A percentile compares a stretch with the other conserved stretches of the same genome.
Conservation (phyloP, 305 asterid genomes). For the Solanum hybrid region DNA sequence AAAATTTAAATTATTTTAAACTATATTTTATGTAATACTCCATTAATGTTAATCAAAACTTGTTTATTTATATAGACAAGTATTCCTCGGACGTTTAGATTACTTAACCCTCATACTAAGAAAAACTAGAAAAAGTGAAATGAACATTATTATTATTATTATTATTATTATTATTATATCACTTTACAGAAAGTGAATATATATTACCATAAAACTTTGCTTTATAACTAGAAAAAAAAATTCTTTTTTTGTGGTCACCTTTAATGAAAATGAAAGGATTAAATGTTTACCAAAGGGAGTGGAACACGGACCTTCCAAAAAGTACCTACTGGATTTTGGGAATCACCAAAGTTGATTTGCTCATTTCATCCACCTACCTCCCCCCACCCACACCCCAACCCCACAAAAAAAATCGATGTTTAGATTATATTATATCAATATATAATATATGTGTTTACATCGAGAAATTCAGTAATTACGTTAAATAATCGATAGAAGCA, state of each 20-base stretch:
- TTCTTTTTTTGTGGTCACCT: conserved; percentile 14
- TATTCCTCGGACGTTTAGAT: neutral
- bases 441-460: neutral
- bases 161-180: neutral
- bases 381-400: neutral
- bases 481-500: neutral
- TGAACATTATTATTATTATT: neutral
- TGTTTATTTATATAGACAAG: neutral
- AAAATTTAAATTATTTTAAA: too few species aligned
- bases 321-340: conserved; percentile 34
- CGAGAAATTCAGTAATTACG: neutral
- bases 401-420: neutral
- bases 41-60: neutral
- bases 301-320: conserved; percentile 32
- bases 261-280: conserved; percentile 27
- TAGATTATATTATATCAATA: neutral
- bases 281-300: conserved; percentile 17
- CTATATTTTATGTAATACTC: neutral
- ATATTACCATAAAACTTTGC: conserved; percentile 16
- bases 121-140: neutral
- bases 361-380: neutral
- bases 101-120: neutral
- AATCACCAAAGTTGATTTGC: conserved; percentile 33
- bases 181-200: conserved; percentile 51
- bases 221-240: neutral